A percentile compares a stretch with the other conserved stretches of the same genome.
Conservation (phyloP, 345 rosid species). For the Citrus medica region DNA sequence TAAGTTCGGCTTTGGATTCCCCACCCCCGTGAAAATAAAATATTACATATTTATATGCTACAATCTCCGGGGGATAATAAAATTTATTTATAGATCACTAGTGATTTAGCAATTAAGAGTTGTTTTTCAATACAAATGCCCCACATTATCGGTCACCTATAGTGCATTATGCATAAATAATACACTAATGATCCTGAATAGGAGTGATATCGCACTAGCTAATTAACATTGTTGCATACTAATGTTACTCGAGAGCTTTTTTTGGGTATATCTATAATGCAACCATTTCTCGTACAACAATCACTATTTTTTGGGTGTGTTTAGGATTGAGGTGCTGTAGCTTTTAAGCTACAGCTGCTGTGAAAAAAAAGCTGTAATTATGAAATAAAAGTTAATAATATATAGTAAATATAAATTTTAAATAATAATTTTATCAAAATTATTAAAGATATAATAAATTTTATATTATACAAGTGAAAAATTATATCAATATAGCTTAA, state of each 20-base stretch:
- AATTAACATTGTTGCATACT: not conserved
- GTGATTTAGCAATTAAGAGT: not conserved
- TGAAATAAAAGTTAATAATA: no score
- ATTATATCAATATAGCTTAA: no score
- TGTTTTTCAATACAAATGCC: not conserved
- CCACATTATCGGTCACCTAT: not conserved
- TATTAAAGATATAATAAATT: no score
- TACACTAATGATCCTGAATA: not conserved
- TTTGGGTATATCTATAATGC: not conserved
- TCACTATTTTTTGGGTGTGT: not conserved
- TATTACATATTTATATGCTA: not conserved
- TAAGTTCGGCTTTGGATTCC: conserved; percentile 17
- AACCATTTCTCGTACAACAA: not conserved
- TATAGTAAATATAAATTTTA: no score
- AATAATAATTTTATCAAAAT: no score
- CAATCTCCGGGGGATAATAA: not conserved
- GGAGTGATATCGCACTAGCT: no score
- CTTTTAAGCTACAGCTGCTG: no score
- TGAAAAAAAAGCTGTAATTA: no score
- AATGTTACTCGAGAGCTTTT: not conserved
- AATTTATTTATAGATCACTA: not conserved
- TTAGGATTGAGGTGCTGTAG: no score
- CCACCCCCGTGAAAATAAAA: not conserved
- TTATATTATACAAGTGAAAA: no score
- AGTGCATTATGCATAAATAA: not conserved